Conservation (phyloP, 2,329 filamentous ascomycete genomes). For the Stemphylium vesicarium region DNA sequence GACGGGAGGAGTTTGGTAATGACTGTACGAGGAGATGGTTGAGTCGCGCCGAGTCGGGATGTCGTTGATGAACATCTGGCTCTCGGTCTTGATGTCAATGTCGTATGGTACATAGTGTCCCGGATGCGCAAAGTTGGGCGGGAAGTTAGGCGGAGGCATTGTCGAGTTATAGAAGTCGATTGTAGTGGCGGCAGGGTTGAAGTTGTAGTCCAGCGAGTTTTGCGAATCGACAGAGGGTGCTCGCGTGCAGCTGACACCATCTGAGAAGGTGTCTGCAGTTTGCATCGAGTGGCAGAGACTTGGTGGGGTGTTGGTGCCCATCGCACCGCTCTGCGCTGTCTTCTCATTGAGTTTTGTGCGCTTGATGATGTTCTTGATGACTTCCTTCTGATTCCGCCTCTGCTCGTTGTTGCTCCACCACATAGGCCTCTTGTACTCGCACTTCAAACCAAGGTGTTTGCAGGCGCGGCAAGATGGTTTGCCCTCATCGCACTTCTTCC, state of each 20-base stretch:
- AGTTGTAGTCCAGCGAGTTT: constrained; percentile 68
- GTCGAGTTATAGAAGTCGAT: constrained; percentile 64
- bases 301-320: constrained; percentile 70
- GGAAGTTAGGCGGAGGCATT: constrained; percentile 61
- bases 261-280: constrained; percentile 80
- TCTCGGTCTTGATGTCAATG: constrained; percentile 93
- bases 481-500: constrained; percentile 74
- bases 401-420: constrained; percentile 98
- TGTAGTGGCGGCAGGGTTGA: constrained; percentile 65
- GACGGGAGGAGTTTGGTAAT: constrained; percentile 79
- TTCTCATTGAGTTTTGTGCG: constrained; percentile 94
- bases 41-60: constrained; percentile 85
- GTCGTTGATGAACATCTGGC: constrained; percentile 92
- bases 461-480: constrained; percentile 70
- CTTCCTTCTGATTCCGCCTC: constrained; percentile 85
- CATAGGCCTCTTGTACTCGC: constrained; percentile 94
- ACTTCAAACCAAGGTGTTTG: constrained; percentile 77
- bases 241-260: constrained; percentile 71
- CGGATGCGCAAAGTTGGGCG: constrained; percentile 56
- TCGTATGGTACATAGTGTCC: constrained; percentile 81
- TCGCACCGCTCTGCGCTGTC: constrained; percentile 61
- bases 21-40: constrained; percentile 89
- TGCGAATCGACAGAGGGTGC: constrained; percentile 83
- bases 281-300: constrained; percentile 81
- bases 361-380: constrained; percentile 98